Evolutionary conservation across 768 basidiomycete species (phyloP).

Genomic region (Chalciporus chontae): DNA sequence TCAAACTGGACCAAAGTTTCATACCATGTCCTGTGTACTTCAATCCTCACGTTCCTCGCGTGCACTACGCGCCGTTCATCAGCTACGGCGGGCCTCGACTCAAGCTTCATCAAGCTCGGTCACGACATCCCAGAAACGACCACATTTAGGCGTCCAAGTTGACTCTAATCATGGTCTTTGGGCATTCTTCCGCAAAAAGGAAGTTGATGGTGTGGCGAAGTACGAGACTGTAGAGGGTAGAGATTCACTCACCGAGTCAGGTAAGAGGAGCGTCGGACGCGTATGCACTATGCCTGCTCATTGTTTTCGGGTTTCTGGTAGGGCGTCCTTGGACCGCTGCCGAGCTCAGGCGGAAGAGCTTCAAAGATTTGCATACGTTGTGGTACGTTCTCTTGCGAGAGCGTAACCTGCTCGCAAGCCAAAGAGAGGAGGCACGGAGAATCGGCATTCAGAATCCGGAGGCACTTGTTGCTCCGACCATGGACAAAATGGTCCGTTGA

Average conservation of each 20-base stretch:
- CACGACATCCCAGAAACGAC: constrained; percentile 34
- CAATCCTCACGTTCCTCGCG: constrained; percentile 18
- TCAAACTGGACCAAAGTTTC: neutral
- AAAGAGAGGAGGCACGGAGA: constrained; percentile 73
- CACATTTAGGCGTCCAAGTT: constrained; percentile 41
- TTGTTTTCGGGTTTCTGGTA: constrained; percentile 30
- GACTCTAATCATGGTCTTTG: constrained; percentile 72
- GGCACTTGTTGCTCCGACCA: constrained; percentile 26
- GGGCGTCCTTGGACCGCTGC: constrained; percentile 85
- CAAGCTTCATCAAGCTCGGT: constrained; percentile 8
- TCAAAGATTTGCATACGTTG: constrained; percentile 88
- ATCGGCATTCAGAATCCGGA: constrained; percentile 41
- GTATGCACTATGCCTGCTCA: constrained; percentile 1
- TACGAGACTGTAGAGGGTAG: constrained; percentile 47
- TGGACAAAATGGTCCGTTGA: constrained; percentile 44
- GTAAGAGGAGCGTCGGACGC: constrained; percentile 24
- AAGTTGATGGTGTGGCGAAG: constrained; percentile 45
- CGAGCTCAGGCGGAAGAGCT: constrained; percentile 87
- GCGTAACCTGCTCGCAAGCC: constrained; percentile 86
- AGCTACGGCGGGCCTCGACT: constrained; percentile 23
- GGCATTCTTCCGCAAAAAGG: constrained; percentile 67
- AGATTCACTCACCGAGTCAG: constrained; percentile 33
- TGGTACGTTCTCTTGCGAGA: constrained; percentile 93
- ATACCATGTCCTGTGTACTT: constrained; percentile 23
- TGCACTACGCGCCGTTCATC: constrained; percentile 9